Evolutionary conservation across 371 early-diverging fungal genomes (phyloP).

Genomic region (Mortierella sp.): DNA sequence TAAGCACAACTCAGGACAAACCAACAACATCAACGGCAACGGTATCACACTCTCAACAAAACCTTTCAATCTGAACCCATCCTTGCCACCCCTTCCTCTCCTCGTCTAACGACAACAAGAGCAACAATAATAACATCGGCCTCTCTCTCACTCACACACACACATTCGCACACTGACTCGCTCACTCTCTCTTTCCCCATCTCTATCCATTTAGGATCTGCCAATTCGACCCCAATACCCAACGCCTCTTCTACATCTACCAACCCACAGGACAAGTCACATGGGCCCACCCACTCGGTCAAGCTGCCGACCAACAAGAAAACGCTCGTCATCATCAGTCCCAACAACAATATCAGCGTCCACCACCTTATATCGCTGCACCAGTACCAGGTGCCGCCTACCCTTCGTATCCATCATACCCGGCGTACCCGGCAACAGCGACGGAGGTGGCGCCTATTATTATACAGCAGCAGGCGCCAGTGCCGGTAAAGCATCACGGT

Average conservation of each 20-base stretch:
- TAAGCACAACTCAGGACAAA: not conserved
- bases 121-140: no score
- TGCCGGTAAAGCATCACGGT: no score
- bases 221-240: constrained; percentile 39
- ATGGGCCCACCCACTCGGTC: no score
- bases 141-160: not conserved
- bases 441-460: not conserved
- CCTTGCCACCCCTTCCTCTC: not conserved
- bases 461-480: no score
- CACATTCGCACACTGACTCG: no score
- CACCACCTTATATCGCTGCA: not conserved
- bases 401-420: not conserved
- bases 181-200: not conserved
- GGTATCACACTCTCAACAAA: not conserved
- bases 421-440: not conserved
- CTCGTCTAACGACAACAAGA: not conserved
- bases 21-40: not conserved
- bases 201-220: constrained; percentile 23
- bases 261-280: no score
- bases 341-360: no score
- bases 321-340: no score
- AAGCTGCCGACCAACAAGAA: no score
- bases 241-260: no score
- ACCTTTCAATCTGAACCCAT: not conserved
- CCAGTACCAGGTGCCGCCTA: not conserved